Base-by-base conservation (phyloP, 257 asterid genomes). In the Scutellaria baicalensis region DNA sequence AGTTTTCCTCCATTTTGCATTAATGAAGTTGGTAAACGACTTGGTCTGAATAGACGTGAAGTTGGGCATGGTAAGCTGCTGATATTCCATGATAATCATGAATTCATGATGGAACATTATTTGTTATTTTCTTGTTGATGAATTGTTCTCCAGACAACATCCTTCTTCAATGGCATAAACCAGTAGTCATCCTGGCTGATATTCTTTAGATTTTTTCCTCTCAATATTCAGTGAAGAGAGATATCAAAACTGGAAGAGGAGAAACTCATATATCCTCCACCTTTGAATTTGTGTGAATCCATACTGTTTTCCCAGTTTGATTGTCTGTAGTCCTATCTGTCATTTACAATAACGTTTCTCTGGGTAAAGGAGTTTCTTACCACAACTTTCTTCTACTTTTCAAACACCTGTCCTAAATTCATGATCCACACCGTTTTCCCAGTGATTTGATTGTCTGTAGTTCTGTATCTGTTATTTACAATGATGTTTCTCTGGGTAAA, bases 1-100 rank as follows among this genome's bases (percentile, higher is more conserved):
- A 89, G 90, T 78, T 94, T 94, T 75, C 99, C 97, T 70, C 99
- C 99, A 64, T 94, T 81, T 73, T 91, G 93, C 80, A 94, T 84
- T 47, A 89, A 94, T 78, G 99, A 94, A 86, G 97, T 91, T 60
- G 97, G 99, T 59, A 94, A 94, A 80, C 83, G 91, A 72, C 77
- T 79, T 70, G 99, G 99, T 47, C 82, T 94, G 69, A 91, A 89
- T 74, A 89, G 99, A 72, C 93, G 97, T 66, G 97, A 94, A 84
- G 97, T 94, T 78, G 99, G 99, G 62, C 99, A 94, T 77, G 99
- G 99, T 94, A 72, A 87, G 90, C 77, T 66, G 48, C 49, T 57
- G 16, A 14, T 27, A 5, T 56, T 39, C 62, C 60, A 48, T 47
- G 60, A n/a, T 10, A 38, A 44, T 61, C 20, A 10, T 50, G 77